Evolutionary conservation across 306 rosid genomes (phyloP).

Genomic region (Ceratonia siliqua): DNA sequence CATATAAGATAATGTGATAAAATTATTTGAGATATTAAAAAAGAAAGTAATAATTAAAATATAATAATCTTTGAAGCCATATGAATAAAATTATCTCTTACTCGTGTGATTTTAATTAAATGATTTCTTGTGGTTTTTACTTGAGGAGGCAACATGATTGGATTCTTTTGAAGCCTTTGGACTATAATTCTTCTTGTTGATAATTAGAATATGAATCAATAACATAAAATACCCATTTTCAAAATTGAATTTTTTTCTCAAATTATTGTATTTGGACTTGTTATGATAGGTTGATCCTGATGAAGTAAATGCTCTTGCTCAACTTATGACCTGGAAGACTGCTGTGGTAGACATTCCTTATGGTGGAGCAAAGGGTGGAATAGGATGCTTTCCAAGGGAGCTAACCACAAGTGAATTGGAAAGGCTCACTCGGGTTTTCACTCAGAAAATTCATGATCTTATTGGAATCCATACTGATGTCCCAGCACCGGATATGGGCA

Average conservation of each 20-base stretch:
- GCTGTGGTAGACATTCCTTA: conserved; percentile 77
- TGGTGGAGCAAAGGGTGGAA: conserved; percentile 74
- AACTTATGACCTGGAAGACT: conserved; percentile 83
- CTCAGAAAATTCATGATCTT: conserved; percentile 94
- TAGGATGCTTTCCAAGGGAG: conserved; percentile 3
- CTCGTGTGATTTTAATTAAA: neutral
- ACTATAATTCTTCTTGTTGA: neutral
- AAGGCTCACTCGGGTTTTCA: conserved; percentile 86
- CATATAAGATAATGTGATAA: no score
- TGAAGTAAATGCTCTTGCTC: conserved; percentile 84
- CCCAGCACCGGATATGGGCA: conserved; percentile 99
- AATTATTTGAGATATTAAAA: no score
- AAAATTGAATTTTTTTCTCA: neutral
- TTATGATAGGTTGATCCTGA: conserved; percentile 72
- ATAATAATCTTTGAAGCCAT: no score
- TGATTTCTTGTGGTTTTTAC: neutral
- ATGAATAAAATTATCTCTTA: neutral
- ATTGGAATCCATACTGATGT: conserved; percentile 85
- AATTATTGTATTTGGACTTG: neutral
- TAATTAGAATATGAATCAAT: neutral
- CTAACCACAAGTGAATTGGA: conserved; percentile 34
- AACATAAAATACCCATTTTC: neutral
- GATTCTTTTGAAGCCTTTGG: neutral
- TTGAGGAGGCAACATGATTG: neutral
- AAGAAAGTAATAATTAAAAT: no score